Conservation (phyloP, 768 basidiomycete species). For the Leucocoprinus sp. region DNA sequence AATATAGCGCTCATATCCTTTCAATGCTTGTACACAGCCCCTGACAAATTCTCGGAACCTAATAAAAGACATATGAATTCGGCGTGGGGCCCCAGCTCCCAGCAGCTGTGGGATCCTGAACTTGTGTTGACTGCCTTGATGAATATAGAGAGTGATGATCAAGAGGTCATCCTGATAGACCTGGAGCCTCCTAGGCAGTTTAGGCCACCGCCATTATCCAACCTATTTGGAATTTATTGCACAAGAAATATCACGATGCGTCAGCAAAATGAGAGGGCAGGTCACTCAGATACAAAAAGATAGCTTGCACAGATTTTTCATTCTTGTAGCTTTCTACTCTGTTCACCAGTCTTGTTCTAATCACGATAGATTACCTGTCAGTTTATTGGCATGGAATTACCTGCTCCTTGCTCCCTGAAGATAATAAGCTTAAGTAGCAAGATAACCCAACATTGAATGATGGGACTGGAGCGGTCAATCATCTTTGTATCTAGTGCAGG, state of each 20-base stretch:
- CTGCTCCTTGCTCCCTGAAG: too few species aligned
- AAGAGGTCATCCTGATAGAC: slow-evolving; percentile 21
- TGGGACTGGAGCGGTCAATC: too few species aligned
- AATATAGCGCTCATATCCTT: too few species aligned
- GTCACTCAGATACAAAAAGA: slow-evolving; percentile 7
- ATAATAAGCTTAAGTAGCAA: too few species aligned
- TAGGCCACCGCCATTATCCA: slow-evolving; percentile 19
- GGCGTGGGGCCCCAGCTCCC: slow-evolving; percentile 2
- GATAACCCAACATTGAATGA: too few species aligned
- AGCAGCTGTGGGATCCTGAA: slow-evolving; percentile 15
- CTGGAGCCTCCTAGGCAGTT: slow-evolving; percentile 14
- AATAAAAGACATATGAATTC: neutral
- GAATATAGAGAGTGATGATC: slow-evolving; percentile 20
- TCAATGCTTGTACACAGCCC: slow-evolving; percentile 4
- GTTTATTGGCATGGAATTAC: too few species aligned
- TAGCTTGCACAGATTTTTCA: neutral
- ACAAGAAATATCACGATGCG: slow-evolving; percentile 29
- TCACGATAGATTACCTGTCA: too few species aligned
- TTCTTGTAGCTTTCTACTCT: neutral
- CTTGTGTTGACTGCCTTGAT: slow-evolving; percentile 11
- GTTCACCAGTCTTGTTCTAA: neutral
- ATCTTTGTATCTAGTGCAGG: too few species aligned
- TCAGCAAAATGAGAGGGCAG: slow-evolving; percentile 11
- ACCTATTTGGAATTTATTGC: slow-evolving; percentile 33
- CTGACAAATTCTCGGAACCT: slow-evolving; percentile 3